Conservation (phyloP, 352 stramenopile genomes). For the Halophytophthora batemanensis region DNA sequence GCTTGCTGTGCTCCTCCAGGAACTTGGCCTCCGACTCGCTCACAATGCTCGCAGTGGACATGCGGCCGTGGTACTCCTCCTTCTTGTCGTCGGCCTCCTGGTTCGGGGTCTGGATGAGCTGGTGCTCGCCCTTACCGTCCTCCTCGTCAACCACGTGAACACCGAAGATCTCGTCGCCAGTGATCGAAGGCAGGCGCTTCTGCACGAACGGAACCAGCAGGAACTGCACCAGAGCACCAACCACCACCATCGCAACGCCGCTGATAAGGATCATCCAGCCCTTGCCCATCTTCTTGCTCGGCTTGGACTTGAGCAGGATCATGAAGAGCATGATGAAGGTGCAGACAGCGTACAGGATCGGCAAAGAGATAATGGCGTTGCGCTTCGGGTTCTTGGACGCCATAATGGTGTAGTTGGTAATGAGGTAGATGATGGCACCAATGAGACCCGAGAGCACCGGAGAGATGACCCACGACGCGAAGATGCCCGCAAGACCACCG, state of each 20-base stretch:
- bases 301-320: constrained; percentile 37
- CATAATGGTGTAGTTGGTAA: constrained; percentile 49
- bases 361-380: constrained; percentile 35
- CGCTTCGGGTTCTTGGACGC: constrained; percentile 21
- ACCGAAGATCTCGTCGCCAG: constrained; percentile 16
- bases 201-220: constrained; percentile 28
- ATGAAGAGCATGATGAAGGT: constrained; percentile 47
- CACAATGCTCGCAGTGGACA: not conserved
- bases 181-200: constrained; percentile 17
- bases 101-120: constrained; percentile 10
- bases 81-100: constrained; percentile 5
- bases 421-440: constrained; percentile 52
- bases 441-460: constrained; percentile 50
- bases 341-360: constrained; percentile 48
- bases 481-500: constrained; percentile 32
- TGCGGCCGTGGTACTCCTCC: not conserved
- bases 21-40: constrained; percentile 13
- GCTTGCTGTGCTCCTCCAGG: constrained; percentile 19
- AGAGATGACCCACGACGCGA: constrained; percentile 68
- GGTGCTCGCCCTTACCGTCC: constrained; percentile 6
- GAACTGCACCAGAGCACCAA: constrained; percentile 10
- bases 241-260: not conserved
- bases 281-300: constrained; percentile 11
- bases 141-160: constrained; percentile 5
- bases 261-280: constrained; percentile 5